Percentiles rank a stretch among this genome's conserved stretches.
These are phyloP conservation scores for Claviceps lovelessii DNA, from an alignment of 2,329 filamentous ascomycete genomes.

Conservation along the genomic window DNA sequence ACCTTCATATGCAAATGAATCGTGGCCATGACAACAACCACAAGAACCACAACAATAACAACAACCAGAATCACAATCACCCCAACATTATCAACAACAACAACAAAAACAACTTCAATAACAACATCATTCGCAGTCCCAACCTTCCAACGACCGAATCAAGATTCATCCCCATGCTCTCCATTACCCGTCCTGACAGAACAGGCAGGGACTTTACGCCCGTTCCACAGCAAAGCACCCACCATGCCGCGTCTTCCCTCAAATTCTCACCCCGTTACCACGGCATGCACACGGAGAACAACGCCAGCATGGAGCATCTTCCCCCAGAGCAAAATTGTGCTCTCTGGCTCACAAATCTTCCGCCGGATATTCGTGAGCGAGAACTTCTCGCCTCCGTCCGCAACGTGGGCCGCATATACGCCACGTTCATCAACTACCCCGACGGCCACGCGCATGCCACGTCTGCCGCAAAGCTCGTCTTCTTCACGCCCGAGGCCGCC, in stretches of 20 bases:
- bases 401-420: constrained; percentile 35
- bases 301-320: constrained; percentile 21
- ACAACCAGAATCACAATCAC: neutral
- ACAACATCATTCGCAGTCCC: neutral
- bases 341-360: constrained; percentile 38
- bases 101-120: neutral
- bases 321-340: constrained; percentile 29
- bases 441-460: constrained; percentile 21
- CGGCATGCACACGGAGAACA: constrained; percentile 21
- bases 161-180: constrained; percentile 12
- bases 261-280: constrained; percentile 22
- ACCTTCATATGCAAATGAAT: neutral
- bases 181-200: constrained; percentile 9
- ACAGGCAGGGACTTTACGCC: constrained; percentile 4
- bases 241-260: neutral
- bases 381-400: constrained; percentile 31
- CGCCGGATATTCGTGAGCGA: constrained; percentile 25
- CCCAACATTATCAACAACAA: neutral
- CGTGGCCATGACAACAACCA: neutral
- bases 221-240: constrained; percentile 1
- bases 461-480: constrained; percentile 35
- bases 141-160: neutral
- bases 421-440: constrained; percentile 36
- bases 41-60: neutral
- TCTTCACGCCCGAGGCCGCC: constrained; percentile 29